These are phyloP conservation scores for Pichia deserticola DNA, from an alignment of 805 yeast species.

Conservation along the genomic window DNA sequence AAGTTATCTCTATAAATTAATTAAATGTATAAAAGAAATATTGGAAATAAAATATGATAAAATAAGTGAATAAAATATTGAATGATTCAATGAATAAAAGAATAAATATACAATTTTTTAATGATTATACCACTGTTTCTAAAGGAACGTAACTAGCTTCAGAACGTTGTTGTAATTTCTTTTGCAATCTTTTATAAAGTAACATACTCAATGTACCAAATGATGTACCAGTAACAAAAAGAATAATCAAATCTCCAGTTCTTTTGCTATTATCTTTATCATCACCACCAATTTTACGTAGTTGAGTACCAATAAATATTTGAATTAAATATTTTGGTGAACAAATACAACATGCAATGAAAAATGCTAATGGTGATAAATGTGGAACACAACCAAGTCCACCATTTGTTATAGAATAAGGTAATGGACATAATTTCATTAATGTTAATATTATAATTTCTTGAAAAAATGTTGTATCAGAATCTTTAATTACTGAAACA, in stretches of 20 bases:
- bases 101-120: too few species aligned
- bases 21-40: too few species aligned
- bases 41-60: too few species aligned
- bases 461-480: constrained; percentile 34
- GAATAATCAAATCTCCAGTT: constrained; percentile 55
- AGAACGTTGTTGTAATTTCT: constrained; percentile 17
- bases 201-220: constrained; percentile 57
- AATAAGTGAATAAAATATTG: too few species aligned
- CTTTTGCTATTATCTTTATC: constrained; percentile 39
- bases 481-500: constrained; percentile 61
- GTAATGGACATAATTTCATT: constrained; percentile 83
- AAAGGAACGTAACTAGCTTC: not conserved
- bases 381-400: constrained; percentile 87
- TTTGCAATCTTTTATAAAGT: constrained; percentile 50
- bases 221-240: constrained; percentile 47
- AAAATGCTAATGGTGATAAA: constrained; percentile 51
- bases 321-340: constrained; percentile 79
- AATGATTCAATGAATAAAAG: too few species aligned
- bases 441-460: constrained; percentile 60
- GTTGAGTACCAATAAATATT: constrained; percentile 68
- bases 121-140: not conserved
- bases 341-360: constrained; percentile 63
- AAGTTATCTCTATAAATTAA: too few species aligned
- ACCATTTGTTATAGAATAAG: constrained; percentile 87
- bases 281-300: constrained; percentile 60